Evolutionary conservation across 2,329 filamentous ascomycete species (phyloP), one percentile per base, ranked within the genome.

Genomic region (Cladosporium sp.): DNA sequence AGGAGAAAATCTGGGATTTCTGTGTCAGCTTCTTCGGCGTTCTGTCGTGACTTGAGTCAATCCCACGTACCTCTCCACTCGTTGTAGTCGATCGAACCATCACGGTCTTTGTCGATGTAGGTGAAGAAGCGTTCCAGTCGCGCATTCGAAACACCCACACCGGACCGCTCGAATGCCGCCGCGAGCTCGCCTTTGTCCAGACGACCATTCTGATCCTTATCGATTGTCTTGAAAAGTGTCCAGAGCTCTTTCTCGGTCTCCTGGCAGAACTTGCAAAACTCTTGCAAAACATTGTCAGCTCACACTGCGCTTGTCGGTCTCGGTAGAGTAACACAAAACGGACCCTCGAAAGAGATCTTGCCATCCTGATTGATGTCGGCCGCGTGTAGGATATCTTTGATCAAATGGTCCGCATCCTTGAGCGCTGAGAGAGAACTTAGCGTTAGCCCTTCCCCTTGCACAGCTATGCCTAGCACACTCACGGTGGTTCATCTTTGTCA

Each of bases 401-500:
- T 79, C 76, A 97, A 83, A 35, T 81, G 77, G 70, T 95, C 87
- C 67, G 93, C 93, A 77, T 96, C 93, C 76, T 96, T 95, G 66
- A 98, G 73, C 58, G 85, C 83, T 85, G 63, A 59, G 59, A 14
- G 43, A 19, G 35, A 38, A 18, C 16, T 43, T 60, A 42, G 59
- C 55, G 58, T 19, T 58, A 54, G 43, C 37, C 49, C 35, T 34
- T 35, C 18, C 19, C 19, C 16, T 16, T 22, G 11, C 32, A 10
- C 14, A 57, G 63, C 56, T 28, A 67, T 61, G 64, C 58, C 54
- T 40, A 49, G 58, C 54, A 38, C 49, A 68, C 84, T 73, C 73
- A 95, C 90, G 93, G 70, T 98, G 93, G 70, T 97, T 91, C 65
- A 97, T 89, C 71, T 84, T 87, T 68, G 78, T 83, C 66, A 98